Base-by-base conservation (phyloP, 2,329 filamentous ascomycete genomes). In the Akanthomyces lecanii region DNA sequence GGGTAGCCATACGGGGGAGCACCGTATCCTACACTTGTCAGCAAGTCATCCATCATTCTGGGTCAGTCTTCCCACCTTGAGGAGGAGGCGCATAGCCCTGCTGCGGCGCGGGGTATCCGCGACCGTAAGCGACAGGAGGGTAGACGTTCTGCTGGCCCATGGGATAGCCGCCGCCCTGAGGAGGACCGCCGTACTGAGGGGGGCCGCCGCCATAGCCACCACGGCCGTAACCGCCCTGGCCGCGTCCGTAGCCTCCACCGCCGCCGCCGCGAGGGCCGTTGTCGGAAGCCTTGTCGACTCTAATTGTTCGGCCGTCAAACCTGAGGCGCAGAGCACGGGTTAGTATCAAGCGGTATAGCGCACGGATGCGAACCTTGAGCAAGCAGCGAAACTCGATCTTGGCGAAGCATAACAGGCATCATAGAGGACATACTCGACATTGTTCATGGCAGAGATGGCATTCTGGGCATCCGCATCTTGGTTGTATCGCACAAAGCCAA, bases 251-350 rank as follows among this genome's bases (percentile, higher is more conserved):
- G 61, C 82, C 80, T 60, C 84, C 81, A 58, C 81, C 81, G 60
- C 86, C 84, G 60, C 83, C 84, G 60, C 83, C 84, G 63, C 86
- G 83, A 53, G 86, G 81, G 53, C 86, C 85, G 68, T 88, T 89
- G 77, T 97, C 93, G 64, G 92, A 93, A 66, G 93, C 95, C 78
- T 93, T 96, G 80, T 98, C 94, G 68, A 99, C 94, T 70, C 94
- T 92, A 75, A 99, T 97, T 68, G 86, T 87, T 70, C 94, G 91
- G 67, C 94, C 94, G 77, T 98, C 93, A 77, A 98, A 97, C 71
- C 93, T 96, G 33, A 69, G n/a, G 36, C 30, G 65, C 51, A 56
- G 51, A 50, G 64, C 38, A 25, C 53, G n/a, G 25, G 45, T 62
- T 16, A 62, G 54, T 55, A 62, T 68, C 61, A 60, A 66, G 52